Evolutionary conservation across 2,329 filamentous ascomycete species (phyloP).

Genomic region (Phyllosticta paracitricarpa): DNA sequence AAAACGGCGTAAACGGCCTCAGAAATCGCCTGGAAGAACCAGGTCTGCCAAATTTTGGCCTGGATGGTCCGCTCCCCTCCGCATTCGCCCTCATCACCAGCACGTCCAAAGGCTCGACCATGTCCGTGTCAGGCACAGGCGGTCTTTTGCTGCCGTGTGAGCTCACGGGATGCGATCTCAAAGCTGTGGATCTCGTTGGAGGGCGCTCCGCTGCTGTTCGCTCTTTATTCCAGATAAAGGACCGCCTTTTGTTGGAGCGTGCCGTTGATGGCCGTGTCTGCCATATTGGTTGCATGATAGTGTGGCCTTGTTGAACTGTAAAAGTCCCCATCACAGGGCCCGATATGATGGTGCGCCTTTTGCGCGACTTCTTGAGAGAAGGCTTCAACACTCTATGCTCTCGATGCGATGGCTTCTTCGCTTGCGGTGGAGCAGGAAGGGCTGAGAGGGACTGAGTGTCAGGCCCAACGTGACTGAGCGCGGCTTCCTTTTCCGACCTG

Average conservation of each 20-base stretch:
- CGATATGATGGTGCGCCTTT: background rate
- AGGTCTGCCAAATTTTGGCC: background rate
- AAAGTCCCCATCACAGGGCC: background rate
- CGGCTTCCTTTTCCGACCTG: background rate
- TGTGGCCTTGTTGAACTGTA: background rate
- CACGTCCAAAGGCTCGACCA: background rate
- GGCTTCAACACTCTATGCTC: background rate
- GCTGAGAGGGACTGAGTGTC: background rate
- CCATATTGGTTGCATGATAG: background rate
- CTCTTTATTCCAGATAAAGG: background rate
- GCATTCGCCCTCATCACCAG: background rate
- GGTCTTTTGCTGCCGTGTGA: background rate
- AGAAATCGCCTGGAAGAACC: background rate
- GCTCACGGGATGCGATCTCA: background rate
- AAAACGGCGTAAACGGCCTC: background rate
- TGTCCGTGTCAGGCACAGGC: background rate
- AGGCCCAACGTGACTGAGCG: background rate
- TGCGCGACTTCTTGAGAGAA: background rate
- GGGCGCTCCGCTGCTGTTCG: background rate
- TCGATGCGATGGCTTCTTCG: background rate
- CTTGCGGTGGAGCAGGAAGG: background rate
- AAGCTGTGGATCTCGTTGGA: background rate
- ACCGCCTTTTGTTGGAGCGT: background rate
- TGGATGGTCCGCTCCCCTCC: background rate
- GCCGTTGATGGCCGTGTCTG: background rate